Evolutionary conservation across 345 rosid species (phyloP).

Genomic region (Adansonia digitata): DNA sequence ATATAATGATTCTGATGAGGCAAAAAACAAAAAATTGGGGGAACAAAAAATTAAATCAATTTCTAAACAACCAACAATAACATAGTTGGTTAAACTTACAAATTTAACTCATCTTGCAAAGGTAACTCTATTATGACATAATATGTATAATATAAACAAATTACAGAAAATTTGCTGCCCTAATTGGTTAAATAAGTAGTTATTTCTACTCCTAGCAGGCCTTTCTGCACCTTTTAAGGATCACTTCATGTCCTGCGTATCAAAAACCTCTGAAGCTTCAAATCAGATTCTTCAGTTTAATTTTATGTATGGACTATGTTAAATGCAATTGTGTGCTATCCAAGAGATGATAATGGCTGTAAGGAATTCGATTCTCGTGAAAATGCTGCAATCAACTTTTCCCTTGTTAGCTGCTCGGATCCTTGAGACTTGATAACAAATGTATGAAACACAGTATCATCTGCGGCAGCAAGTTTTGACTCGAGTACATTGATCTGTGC

Average conservation of each 20-base stretch:
- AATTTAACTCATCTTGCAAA: slow-evolving; percentile 37
- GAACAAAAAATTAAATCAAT: slow-evolving; percentile 10
- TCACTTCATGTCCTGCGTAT: slow-evolving; percentile 20
- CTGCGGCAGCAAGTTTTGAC: slow-evolving; percentile 57
- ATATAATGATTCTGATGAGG: not conserved
- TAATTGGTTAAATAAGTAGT: slow-evolving; percentile 42
- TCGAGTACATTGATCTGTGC: slow-evolving; percentile 55
- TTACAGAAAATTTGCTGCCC: slow-evolving; percentile 37
- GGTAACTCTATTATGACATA: slow-evolving; percentile 33
- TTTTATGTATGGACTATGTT: slow-evolving; percentile 30
- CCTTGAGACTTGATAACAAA: slow-evolving; percentile 69
- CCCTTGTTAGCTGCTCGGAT: slow-evolving; percentile 73
- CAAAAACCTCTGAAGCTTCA: slow-evolving; percentile 39
- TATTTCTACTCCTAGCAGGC: slow-evolving; percentile 41
- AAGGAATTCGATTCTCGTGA: slow-evolving; percentile 36
- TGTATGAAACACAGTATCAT: slow-evolving; percentile 60
- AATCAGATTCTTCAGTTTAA: slow-evolving; percentile 33
- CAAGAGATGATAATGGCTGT: slow-evolving; percentile 51
- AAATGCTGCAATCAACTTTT: slow-evolving; percentile 67
- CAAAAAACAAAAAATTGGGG: slow-evolving; percentile 9
- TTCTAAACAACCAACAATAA: slow-evolving; percentile 29
- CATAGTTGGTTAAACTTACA: slow-evolving; percentile 32
- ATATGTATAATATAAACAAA: slow-evolving; percentile 47
- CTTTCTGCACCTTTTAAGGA: slow-evolving; percentile 20
- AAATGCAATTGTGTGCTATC: slow-evolving; percentile 30